Base-by-base conservation (phyloP, 768 basidiomycete species). In the Boletus rufocinnamomeus region DNA sequence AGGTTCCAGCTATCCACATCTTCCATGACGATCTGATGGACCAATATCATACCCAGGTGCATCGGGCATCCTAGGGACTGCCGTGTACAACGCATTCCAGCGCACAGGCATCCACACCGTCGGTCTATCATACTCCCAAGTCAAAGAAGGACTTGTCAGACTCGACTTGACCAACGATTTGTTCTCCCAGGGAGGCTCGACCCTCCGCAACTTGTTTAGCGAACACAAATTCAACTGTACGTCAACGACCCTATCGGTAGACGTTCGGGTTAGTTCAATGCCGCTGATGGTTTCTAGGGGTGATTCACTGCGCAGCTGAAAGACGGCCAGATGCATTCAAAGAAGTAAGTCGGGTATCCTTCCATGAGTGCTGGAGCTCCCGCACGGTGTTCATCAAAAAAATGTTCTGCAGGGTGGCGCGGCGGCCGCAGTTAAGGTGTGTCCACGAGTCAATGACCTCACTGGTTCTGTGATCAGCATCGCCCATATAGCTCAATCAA, bases 281-380 rank as follows among this genome's bases (percentile, higher is more conserved):
- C n/a, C n/a, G n/a, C 55, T 57, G 50, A 66, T 6, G 28, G 28
- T 43, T 56, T 44, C 65, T 68, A 89, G 88, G 89, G 86, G 85
- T 98, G 40, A 86, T 98, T 17, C 96, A 98, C 69, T 97, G 95
- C 67, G 96, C 96, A 16, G 96, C 96, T 2, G 95, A 98, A 75
- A 77, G 96, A 60, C 79, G 95, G 45, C 94, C 95, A 6, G 95
- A 98, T 69, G 90, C 93, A 14, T 95, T 93, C 56, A 93, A 96
- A 72, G 89, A 89, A 77, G 94, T 91, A 61, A 50, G 81, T 52
- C 9, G 9, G 9, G 2, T 38, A 23, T 49, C 46, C n/a, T 55
- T 25, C 19, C 25, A 30, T 48, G 16, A 52, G 27, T 13, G 30
- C 13, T 14, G 14, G 11, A 35, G 34, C 34, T 35, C n/a, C n/a